A percentile compares a stretch with the other conserved stretches of the same genome.
Conservation (phyloP, 805 yeast species). For the Spathaspora arborariae region DNA sequence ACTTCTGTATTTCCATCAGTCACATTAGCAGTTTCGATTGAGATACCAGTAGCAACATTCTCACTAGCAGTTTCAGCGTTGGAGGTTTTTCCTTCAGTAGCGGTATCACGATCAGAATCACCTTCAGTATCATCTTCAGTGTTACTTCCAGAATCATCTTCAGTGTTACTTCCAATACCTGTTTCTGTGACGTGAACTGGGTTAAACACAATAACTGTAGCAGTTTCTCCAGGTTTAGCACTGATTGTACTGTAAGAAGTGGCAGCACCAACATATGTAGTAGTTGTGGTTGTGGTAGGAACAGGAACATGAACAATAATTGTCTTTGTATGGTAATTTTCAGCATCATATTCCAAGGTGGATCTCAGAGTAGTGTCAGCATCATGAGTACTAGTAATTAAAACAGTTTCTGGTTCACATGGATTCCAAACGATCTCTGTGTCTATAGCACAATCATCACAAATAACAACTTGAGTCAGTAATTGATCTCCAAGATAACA, state of each 20-base stretch:
- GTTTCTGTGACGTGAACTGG: constrained; percentile 10
- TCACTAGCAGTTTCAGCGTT: too few relatives aligned
- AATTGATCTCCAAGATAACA: too few relatives aligned
- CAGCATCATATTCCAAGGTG: too few relatives aligned
- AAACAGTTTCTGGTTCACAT: too few relatives aligned
- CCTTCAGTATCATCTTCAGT: not conserved
- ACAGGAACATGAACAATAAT: constrained; percentile 19
- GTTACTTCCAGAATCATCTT: too few relatives aligned
- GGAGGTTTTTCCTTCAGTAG: too few relatives aligned
- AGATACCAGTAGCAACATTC: too few relatives aligned
- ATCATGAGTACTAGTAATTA: constrained; percentile 18
- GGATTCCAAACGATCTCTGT: not conserved
- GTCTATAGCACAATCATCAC: not conserved
- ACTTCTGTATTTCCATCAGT: too few relatives aligned
- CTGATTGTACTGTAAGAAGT: constrained; percentile 12
- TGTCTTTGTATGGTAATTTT: constrained; percentile 12
- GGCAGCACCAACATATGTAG: constrained; percentile 5
- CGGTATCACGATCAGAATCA: not conserved
- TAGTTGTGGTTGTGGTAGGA: constrained; percentile 12
- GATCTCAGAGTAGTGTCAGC: too few relatives aligned
- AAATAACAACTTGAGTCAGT: not conserved
- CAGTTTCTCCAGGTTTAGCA: constrained; percentile 15
- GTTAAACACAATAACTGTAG: constrained; percentile 12
- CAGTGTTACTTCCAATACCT: too few relatives aligned
- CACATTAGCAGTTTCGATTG: too few relatives aligned